Evolutionary conservation across 2,329 filamentous ascomycete species (phyloP).

Genomic region (Colletotrichum limetticola): DNA sequence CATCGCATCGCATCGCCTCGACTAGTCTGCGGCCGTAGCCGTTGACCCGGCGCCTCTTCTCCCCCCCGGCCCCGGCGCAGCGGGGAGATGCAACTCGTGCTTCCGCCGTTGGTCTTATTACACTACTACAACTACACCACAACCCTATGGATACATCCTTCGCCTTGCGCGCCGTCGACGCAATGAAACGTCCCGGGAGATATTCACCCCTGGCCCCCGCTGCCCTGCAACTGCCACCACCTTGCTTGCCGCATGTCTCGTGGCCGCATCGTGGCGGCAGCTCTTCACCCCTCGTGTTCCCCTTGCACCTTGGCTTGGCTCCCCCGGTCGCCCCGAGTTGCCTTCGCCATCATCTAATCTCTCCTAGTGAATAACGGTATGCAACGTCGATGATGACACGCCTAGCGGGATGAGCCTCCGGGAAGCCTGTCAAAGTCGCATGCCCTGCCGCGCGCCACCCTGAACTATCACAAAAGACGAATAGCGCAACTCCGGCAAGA

Average conservation of each 20-base stretch:
- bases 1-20: slow-evolving; percentile 7
- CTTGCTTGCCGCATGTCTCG: slow-evolving; percentile 22
- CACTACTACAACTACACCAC: slow-evolving; percentile 27
- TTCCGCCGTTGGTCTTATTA: slow-evolving; percentile 21
- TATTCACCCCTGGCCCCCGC: slow-evolving; percentile 16
- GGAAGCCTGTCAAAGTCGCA: slow-evolving; percentile 30
- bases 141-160: slow-evolving; percentile 6
- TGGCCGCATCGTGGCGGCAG: slow-evolving; percentile 27
- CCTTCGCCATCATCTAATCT: not conserved
- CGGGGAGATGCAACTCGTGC: slow-evolving; percentile 27
- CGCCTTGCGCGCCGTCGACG: not conserved
- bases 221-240: slow-evolving; percentile 16
- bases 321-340: not conserved
- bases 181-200: slow-evolving; percentile 23
- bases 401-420: slow-evolving; percentile 5
- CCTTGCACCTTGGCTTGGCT: not conserved
- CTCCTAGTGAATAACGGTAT: not conserved
- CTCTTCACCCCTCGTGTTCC: slow-evolving; percentile 31
- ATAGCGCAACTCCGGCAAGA: not conserved
- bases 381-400: slow-evolving; percentile 1
- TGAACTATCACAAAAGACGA: not conserved
- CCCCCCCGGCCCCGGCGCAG: slow-evolving; percentile 5
- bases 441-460: not conserved
- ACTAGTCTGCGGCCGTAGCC: slow-evolving; percentile 32
- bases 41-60: not conserved